Evolutionary conservation across 495 filamentous ascomycete species (phyloP).

Genomic region (Xylaria curta): DNA sequence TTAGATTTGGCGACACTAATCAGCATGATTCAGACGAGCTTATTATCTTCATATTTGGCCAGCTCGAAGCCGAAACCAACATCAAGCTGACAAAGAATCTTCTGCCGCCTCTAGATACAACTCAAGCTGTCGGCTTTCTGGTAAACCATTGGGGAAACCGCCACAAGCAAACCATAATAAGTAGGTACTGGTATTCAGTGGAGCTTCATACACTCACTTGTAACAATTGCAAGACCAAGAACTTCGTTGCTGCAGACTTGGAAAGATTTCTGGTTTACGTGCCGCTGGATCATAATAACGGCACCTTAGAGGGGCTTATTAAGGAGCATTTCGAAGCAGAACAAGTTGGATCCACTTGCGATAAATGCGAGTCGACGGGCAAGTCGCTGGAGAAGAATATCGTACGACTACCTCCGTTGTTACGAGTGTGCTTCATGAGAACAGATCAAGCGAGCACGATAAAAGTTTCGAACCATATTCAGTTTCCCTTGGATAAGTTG

Average conservation of each 20-base stretch:
- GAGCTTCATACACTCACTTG: conserved; percentile 40
- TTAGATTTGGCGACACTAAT: conserved; percentile 43
- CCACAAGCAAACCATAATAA: conserved; percentile 40
- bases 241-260: conserved; percentile 7
- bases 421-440: conserved; percentile 18
- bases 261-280: conserved; percentile 18
- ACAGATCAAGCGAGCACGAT: conserved; percentile 2
- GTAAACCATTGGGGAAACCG: conserved; percentile 41
- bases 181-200: conserved; percentile 47
- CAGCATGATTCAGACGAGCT: conserved; percentile 57
- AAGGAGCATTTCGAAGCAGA: neutral
- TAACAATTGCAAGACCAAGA: conserved; percentile 35
- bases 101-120: conserved; percentile 32
- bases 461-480: neutral
- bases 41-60: conserved; percentile 46
- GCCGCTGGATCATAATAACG: neutral
- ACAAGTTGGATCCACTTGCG: conserved; percentile 1
- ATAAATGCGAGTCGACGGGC: neutral
- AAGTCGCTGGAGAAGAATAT: neutral
- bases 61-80: conserved; percentile 52
- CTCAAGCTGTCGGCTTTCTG: conserved; percentile 32
- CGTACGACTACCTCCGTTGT: conserved; percentile 18
- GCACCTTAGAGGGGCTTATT: neutral
- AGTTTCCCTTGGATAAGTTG: conserved; percentile 16
- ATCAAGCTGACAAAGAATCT: conserved; percentile 1